These are phyloP conservation scores for Tritrichomonas musculus DNA, from an alignment of 208 protist genomes.

Conservation along the genomic window DNA sequence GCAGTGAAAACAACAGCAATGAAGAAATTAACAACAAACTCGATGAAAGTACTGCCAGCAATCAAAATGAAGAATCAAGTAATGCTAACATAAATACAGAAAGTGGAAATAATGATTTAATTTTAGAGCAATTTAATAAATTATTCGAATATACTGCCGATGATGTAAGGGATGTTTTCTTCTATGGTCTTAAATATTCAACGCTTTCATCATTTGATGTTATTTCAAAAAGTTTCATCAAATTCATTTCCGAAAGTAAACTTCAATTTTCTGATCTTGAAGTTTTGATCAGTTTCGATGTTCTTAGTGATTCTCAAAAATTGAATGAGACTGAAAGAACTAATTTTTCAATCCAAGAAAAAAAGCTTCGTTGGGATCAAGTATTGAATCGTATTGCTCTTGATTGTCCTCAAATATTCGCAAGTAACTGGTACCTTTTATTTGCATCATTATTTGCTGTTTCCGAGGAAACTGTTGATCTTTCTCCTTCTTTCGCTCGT, in stretches of 20 bases:
- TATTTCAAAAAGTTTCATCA: neutral
- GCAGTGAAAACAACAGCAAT: no score
- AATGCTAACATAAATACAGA: no score
- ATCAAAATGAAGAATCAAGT: neutral
- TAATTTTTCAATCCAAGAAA: neutral
- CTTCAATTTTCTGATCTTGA: neutral
- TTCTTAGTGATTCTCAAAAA: neutral
- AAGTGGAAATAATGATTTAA: no score
- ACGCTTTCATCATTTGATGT: neutral
- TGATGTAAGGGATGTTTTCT: neutral
- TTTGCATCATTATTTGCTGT: neutral
- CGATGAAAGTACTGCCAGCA: no score
- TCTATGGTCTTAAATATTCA: neutral
- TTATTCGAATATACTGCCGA: neutral
- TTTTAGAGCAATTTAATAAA: neutral
- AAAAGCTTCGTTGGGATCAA: neutral
- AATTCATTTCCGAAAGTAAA: neutral
- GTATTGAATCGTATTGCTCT: neutral
- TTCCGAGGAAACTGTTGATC: neutral
- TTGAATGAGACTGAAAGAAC: neutral
- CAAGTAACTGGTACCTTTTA: neutral
- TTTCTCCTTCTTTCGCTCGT: neutral
- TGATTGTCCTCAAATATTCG: neutral
- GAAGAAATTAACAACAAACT: no score
- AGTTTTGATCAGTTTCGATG: neutral